Evolutionary conservation across 2,329 filamentous ascomycete species (phyloP).

Genomic region (Penicillium decumbens): DNA sequence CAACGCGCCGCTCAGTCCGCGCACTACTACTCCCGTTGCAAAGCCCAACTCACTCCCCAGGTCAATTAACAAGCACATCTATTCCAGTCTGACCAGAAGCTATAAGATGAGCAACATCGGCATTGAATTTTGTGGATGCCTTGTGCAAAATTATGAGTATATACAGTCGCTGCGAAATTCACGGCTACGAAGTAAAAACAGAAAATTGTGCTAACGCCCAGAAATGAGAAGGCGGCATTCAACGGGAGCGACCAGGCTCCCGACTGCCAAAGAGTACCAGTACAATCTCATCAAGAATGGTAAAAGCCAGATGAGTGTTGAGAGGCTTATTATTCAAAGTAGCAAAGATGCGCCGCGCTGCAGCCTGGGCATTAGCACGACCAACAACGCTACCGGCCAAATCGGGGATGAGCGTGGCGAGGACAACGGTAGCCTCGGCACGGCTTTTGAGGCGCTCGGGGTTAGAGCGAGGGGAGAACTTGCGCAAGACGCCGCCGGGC

Average conservation of each 20-base stretch:
- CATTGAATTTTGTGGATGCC: neutral
- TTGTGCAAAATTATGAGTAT: slow-evolving; percentile 4
- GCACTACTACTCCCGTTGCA: neutral
- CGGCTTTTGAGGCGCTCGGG: slow-evolving; percentile 74
- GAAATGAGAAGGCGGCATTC: neutral
- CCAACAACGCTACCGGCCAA: slow-evolving; percentile 90
- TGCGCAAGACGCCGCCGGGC: slow-evolving; percentile 56
- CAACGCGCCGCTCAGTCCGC: slow-evolving; percentile 8
- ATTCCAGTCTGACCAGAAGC: too few species aligned
- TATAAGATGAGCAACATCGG: too few species aligned
- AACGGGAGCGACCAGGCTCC: slow-evolving; percentile 16
- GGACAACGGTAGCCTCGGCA: slow-evolving; percentile 81
- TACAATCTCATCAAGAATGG: slow-evolving; percentile 66
- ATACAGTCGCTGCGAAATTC: neutral
- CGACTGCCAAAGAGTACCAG: slow-evolving; percentile 56
- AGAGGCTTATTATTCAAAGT: slow-evolving; percentile 85
- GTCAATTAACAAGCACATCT: too few species aligned
- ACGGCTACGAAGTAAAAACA: neutral
- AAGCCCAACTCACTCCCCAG: too few species aligned
- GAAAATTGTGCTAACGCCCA: neutral
- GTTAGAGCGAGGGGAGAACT: slow-evolving; percentile 53
- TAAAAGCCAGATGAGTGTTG: slow-evolving; percentile 70
- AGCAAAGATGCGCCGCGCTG: slow-evolving; percentile 81
- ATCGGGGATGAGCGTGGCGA: slow-evolving; percentile 86
- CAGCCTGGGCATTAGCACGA: slow-evolving; percentile 81